Evolutionary conservation across 2,329 filamentous ascomycete genomes (phyloP).

Genomic region (Calonectria fujianensis): DNA sequence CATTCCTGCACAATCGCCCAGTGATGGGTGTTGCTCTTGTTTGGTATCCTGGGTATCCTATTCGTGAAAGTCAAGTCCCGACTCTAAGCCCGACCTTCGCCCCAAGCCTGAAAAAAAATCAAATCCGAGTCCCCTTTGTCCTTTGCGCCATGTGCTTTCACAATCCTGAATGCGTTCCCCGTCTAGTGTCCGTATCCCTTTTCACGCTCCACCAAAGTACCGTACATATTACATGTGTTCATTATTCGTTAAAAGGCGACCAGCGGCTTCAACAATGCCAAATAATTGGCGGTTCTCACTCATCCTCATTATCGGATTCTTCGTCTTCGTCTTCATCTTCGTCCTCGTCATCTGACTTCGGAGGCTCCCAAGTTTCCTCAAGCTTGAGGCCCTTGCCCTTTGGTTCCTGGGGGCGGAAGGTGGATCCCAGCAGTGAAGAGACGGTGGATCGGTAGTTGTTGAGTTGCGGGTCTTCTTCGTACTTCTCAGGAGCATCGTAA

Average conservation of each 20-base stretch:
- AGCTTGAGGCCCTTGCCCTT: constrained; percentile 85
- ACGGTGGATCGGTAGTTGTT: constrained; percentile 74
- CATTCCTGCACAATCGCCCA: constrained; percentile 14
- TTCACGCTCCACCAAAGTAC: constrained; percentile 34
- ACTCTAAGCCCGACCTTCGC: constrained; percentile 43
- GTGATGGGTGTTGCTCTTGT: constrained; percentile 39
- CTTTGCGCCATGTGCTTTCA: constrained; percentile 41
- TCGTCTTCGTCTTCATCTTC: constrained; percentile 68
- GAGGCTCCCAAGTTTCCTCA: constrained; percentile 86
- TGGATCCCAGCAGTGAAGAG: constrained; percentile 72
- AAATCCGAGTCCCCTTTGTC: constrained; percentile 23
- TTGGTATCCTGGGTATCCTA: constrained; percentile 52
- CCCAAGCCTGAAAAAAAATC: constrained; percentile 23
- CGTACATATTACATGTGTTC: constrained; percentile 49
- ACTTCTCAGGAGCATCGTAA: constrained; percentile 82
- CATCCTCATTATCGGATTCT: constrained; percentile 63
- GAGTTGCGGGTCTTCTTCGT: constrained; percentile 68
- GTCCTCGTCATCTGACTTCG: constrained; percentile 76
- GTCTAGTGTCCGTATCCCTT: constrained; percentile 29
- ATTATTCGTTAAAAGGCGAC: constrained; percentile 44
- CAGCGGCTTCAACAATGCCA: constrained; percentile 25
- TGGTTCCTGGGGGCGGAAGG: constrained; percentile 66
- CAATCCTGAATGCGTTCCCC: constrained; percentile 35
- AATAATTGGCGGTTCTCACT: constrained; percentile 42
- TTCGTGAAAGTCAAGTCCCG: constrained; percentile 41